Evolutionary conservation across 352 stramenopile species (phyloP), one percentile per base, ranked within the genome.

Genomic region (Phytophthora syringae): DNA sequence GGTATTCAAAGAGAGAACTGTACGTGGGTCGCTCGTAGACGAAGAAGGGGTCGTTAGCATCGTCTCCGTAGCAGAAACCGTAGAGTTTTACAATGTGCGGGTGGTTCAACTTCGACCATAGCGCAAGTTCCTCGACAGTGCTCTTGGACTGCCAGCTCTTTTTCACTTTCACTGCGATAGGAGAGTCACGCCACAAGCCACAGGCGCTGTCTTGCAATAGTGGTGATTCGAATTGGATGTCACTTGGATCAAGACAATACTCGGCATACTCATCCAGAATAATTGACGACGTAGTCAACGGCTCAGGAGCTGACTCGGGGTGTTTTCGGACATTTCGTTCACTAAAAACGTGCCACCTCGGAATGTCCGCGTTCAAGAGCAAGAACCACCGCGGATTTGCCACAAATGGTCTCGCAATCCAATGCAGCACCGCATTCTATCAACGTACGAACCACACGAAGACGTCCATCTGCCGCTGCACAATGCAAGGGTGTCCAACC

Each of bases 31-130:
- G 51, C 25, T 70, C 61, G 9, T 27, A 72, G 4, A 75, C 61
- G 25, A 75, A 71, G 21, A 51, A 71, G 27, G 27, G 27, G 9
- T 32, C 9, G 5, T 32, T 32, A 32, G 27, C 9, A 5, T 5
- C 27, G 2, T 4, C 28, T 18, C 58, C 21, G 7, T 57, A 34
- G 15, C 34, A 60, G 7, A 60, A 56, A 3, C 70, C 70, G 22
- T 76, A 75, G 2, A 75, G 39, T 34, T 67, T 67, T 15, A 75
- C 28, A 7, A 75, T 30, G n/a, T 75, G 61, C 7, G 67, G 67
- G 21, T 72, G 60, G 24, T 56, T 70, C 6, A 75, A 28, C 2
- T 20, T 28, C 5, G 55, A 60, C 61, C 67, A 75, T 30, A 20
- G 22, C 3, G n/a, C 25, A 3, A 75, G 50, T 12, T 48, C 43